These are phyloP conservation scores for Plasmodium falciparum DNA, from an alignment of 169 alveolate species.

Conservation along the genomic window DNA sequence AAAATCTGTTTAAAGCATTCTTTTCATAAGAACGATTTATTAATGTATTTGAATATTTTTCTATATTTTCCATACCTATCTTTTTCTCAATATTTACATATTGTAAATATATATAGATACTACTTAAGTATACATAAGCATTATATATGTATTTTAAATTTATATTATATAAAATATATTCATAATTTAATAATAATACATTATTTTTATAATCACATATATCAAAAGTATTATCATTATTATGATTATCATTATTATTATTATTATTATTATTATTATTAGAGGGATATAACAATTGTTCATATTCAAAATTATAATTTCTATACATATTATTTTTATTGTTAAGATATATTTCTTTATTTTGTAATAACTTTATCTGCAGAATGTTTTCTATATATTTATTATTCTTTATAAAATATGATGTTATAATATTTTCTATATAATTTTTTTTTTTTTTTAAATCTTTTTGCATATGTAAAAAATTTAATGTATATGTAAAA, in stretches of 20 bases:
- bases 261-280: neutral
- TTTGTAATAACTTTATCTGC: too few species aligned
- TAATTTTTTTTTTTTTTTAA: slow-evolving; percentile 4
- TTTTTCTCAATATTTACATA: neutral
- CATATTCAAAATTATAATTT: too few species aligned
- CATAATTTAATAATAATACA: slow-evolving; percentile 41
- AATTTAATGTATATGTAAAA: slow-evolving; percentile 51
- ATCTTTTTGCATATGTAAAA: slow-evolving; percentile 22
- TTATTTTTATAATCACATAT: slow-evolving; percentile 3
- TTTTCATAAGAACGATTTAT: neutral
- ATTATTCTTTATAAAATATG: slow-evolving; percentile 26
- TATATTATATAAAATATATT: slow-evolving; percentile 65
- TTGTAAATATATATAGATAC: slow-evolving; percentile 43
- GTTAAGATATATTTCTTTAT: too few species aligned
- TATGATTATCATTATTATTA: neutral
- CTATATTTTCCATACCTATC: neutral
- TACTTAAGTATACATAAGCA: slow-evolving; percentile 28
- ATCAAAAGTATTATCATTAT: slow-evolving; percentile 3
- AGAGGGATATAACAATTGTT: neutral
- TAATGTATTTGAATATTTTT: neutral
- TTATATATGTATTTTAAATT: slow-evolving; percentile 50
- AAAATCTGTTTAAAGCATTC: too few species aligned
- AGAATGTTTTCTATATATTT: neutral
- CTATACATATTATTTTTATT: too few species aligned
- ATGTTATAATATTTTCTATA: slow-evolving; percentile 38